phyloP scores from a whole-genome alignment of 179 eudicot species.

The Heliamphora pulchella region DNA sequence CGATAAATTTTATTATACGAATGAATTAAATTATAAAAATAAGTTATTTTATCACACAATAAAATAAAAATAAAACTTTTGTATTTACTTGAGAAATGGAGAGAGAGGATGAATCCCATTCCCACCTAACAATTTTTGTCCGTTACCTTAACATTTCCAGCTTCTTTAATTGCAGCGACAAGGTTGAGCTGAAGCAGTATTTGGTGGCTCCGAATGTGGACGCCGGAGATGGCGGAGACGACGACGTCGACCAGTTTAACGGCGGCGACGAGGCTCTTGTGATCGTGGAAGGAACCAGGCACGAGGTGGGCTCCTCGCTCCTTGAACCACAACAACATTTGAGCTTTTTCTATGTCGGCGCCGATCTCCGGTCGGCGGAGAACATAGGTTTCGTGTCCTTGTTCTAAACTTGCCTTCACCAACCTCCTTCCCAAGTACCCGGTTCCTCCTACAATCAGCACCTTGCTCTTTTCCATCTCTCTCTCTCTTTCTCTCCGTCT shows the following conservation, averaged over 20 bases:
- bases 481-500: not conserved
- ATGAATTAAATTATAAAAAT: too few relatives aligned
- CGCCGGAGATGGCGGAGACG: slow-evolving; percentile 47
- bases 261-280: slow-evolving; percentile 50
- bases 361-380: slow-evolving; percentile 46
- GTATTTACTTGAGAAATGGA: too few relatives aligned
- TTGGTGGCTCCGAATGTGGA: slow-evolving; percentile 39
- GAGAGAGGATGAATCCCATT: too few relatives aligned
- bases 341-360: slow-evolving; percentile 45
- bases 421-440: slow-evolving; percentile 58
- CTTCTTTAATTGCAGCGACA: slow-evolving; percentile 57
- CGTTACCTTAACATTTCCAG: slow-evolving; percentile 62
- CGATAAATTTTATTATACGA: too few relatives aligned
- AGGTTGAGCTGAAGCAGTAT: slow-evolving; percentile 51
- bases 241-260: slow-evolving; percentile 58
- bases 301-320: slow-evolving; percentile 54
- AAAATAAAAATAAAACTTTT: too few relatives aligned
- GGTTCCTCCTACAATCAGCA: slow-evolving; percentile 61
- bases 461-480: slow-evolving; percentile 48
- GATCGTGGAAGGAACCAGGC: slow-evolving; percentile 40
- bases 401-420: slow-evolving; percentile 47
- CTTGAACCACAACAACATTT: slow-evolving; percentile 46
- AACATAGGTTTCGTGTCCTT: slow-evolving; percentile 52
- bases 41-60: too few relatives aligned
- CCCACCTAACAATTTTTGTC: too few relatives aligned